phyloP scores from a whole-genome alignment of 2,329 filamentous ascomycete genomes.

The Pseudogymnoascus sp. region DNA sequence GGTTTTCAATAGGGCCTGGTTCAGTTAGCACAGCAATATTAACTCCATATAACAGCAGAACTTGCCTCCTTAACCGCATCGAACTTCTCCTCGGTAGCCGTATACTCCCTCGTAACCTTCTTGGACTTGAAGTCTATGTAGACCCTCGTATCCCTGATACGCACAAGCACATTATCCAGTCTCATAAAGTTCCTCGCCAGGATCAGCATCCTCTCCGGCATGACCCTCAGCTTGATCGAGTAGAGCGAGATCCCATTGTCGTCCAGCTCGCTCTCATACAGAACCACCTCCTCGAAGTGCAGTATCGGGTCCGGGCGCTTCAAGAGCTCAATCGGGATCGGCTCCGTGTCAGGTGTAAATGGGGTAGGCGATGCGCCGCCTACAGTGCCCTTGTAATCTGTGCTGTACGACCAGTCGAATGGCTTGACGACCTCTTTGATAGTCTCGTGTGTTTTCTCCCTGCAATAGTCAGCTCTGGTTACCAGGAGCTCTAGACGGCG shows the following conservation, averaged over 20 bases:
- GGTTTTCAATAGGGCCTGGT: constrained; percentile 41
- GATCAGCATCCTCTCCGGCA: constrained; percentile 79
- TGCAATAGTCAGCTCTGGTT: too few relatives aligned
- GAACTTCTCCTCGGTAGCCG: constrained; percentile 76
- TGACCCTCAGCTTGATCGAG: constrained; percentile 86
- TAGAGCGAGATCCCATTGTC: constrained; percentile 93
- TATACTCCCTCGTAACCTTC: constrained; percentile 81
- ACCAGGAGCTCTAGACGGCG: too few relatives aligned
- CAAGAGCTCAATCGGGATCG: constrained; percentile 79
- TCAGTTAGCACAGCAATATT: background rate
- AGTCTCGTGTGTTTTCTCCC: constrained; percentile 71
- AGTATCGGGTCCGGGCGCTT: constrained; percentile 86
- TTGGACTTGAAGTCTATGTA: constrained; percentile 81
- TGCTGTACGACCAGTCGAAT: constrained; percentile 97
- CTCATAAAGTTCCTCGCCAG: constrained; percentile 86
- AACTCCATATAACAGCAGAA: constrained; percentile 14
- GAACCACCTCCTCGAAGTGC: constrained; percentile 91
- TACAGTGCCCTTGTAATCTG: constrained; percentile 71
- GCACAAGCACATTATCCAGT: constrained; percentile 79
- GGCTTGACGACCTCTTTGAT: constrained; percentile 93
- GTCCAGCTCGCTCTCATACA: constrained; percentile 96
- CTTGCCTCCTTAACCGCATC: constrained; percentile 65
- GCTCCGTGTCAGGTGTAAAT: constrained; percentile 23
- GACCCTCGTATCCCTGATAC: constrained; percentile 81
- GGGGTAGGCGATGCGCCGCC: constrained; percentile 23